phyloP scores from a whole-genome alignment of 139 green algal genomes.

The Tetraselmis striata region DNA sequence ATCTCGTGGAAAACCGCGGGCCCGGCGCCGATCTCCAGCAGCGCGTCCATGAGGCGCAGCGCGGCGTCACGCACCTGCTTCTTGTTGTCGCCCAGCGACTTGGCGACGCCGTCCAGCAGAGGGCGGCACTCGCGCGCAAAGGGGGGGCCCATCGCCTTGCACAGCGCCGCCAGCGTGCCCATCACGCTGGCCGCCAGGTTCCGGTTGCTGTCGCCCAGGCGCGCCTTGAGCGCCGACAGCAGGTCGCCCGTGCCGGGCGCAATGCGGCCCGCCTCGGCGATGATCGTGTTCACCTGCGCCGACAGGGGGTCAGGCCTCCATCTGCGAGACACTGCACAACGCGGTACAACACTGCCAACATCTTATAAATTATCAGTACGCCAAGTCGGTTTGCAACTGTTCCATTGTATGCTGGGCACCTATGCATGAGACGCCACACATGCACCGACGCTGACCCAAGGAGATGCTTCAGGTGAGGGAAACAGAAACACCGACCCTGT shows the following conservation, averaged over 20 bases:
- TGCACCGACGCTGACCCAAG: too few species aligned
- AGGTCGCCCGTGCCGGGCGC: constrained; percentile 55
- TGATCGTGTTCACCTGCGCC: constrained; percentile 24
- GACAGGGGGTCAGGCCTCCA: too few species aligned
- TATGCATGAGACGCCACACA: too few species aligned
- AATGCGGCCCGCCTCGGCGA: constrained; percentile 28
- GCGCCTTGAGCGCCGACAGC: constrained; percentile 68
- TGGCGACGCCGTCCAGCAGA: constrained; percentile 56
- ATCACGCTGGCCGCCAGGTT: constrained; percentile 77
- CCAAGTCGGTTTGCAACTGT: too few species aligned
- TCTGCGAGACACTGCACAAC: too few species aligned
- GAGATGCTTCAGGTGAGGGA: too few species aligned
- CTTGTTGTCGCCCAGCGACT: constrained; percentile 85
- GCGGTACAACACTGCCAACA: too few species aligned
- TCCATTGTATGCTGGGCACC: too few species aligned
- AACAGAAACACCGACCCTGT: too few species aligned
- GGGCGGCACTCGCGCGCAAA: constrained; percentile 50
- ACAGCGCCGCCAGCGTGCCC: constrained; percentile 55
- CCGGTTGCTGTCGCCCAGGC: constrained; percentile 87
- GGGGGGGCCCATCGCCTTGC: constrained; percentile 66
- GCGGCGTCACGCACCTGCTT: constrained; percentile 68
- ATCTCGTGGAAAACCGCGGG: constrained; percentile 44
- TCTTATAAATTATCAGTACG: too few species aligned
- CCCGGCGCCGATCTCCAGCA: constrained; percentile 35
- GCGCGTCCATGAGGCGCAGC: constrained; percentile 72